Evolutionary conservation across 2,329 filamentous ascomycete genomes (phyloP), one percentile per base, ranked within the genome.

Genomic region (Aspergillus sp.): DNA sequence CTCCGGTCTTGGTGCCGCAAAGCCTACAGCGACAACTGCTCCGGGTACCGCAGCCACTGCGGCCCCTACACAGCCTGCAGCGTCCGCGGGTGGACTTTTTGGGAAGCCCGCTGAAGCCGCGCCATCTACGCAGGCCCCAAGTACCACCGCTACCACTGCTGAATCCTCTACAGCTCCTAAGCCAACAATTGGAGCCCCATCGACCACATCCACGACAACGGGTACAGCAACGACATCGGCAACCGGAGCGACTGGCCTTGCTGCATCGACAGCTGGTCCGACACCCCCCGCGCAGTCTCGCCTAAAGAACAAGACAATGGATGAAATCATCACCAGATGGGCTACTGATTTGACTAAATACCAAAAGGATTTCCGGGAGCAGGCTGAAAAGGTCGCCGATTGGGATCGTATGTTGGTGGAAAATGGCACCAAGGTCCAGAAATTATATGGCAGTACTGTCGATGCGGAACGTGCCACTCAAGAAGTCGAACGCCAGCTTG

Each of bases 301-400:
- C 27, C 76, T 98, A 32, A 95, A 95, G 75, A 95, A 96, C 69
- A 97, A 95, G 72, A 95, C 91, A 0, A 96, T 98, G 87, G 93
- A 98, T 61, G 93, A 98, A 65, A 96, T 98, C 51, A 90, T 98
- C 53, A 96, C 89, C 4, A 83, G 90, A 29, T 98, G 93, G 93
- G 93, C 93, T 2, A 89, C 90, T 0, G 93, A 97, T 61, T 75
- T 98, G 39, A 86, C 90, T 42, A 94, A 95, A 61, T 96, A 98
- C 62, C 91, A 97, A 61, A 95, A 95, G 65, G 89, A 95, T 46
- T 98, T 97, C 72, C 90, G 94, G 63, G 79, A 85, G 30, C 90
- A 97, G 65, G 91, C 94, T 5, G 79, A 83, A 48, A 86, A 90
- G 51, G 88, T 97, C 10, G 86, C 90, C 9, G 77, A 80, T 36